Percentiles rank a stretch among this genome's conserved stretches.
Evolutionary conservation across 2,329 filamentous ascomycete species (phyloP).

Genomic region (Alternaria sp.): DNA sequence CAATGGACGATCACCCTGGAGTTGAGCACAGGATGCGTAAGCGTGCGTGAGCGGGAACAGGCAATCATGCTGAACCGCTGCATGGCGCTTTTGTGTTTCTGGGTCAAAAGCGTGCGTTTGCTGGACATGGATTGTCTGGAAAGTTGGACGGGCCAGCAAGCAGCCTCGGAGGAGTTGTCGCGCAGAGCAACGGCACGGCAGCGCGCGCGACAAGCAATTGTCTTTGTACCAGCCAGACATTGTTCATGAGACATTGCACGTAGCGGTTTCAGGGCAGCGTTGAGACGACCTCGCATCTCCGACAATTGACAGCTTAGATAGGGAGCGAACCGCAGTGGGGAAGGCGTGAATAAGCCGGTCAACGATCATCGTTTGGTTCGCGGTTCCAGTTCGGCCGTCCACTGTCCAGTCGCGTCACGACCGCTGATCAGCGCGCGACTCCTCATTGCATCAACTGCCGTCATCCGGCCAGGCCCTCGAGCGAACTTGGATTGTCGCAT

Average conservation of each 20-base stretch:
- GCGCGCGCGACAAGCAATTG: constrained; percentile 6
- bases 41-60: constrained; percentile 1
- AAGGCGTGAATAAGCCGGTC: constrained; percentile 18
- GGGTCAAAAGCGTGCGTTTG: neutral
- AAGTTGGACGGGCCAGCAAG: neutral
- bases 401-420: constrained; percentile 15
- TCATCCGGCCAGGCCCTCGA: constrained; percentile 4
- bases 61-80: neutral
- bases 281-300: constrained; percentile 3
- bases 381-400: neutral
- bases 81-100: neutral
- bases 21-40: constrained; percentile 7
- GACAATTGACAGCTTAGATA: constrained; percentile 11
- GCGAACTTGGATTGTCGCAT: neutral
- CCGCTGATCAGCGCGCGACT: constrained; percentile 24
- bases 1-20: neutral
- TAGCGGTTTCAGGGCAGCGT: constrained; percentile 14
- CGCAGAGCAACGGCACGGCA: neutral
- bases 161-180: constrained; percentile 1
- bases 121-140: neutral
- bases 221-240: constrained; percentile 9
- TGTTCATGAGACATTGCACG: constrained; percentile 9
- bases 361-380: constrained; percentile 9
- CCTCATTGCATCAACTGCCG: constrained; percentile 20
- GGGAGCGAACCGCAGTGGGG: constrained; percentile 1